Conservation (phyloP, 805 yeast genomes). For the Metahyphopichia silvanorum region DNA sequence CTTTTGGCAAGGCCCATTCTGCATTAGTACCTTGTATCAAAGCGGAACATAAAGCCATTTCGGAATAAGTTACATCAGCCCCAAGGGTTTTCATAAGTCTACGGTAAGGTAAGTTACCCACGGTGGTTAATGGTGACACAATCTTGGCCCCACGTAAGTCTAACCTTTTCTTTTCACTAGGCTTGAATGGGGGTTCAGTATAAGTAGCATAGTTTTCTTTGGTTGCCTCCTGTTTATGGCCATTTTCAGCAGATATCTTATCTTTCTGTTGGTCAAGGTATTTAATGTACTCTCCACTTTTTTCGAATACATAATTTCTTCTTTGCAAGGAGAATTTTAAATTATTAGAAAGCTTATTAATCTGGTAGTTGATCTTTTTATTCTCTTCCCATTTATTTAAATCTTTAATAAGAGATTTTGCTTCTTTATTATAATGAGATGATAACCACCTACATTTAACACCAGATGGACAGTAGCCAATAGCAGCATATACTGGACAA, state of each 20-base stretch:
- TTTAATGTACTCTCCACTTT: conserved; percentile 55
- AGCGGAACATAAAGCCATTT: conserved; percentile 90
- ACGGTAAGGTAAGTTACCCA: conserved; percentile 94
- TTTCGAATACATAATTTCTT: conserved; percentile 56
- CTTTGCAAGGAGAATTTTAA: conserved; percentile 51
- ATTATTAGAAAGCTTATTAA: conserved; percentile 56
- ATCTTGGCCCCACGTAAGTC: conserved; percentile 74
- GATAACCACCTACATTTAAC: conserved; percentile 87
- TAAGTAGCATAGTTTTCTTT: conserved; percentile 47
- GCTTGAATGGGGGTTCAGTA: conserved; percentile 71
- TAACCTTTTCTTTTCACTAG: conserved; percentile 77
- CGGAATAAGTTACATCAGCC: conserved; percentile 90
- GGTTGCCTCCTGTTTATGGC: conserved; percentile 22
- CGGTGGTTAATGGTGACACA: conserved; percentile 94
- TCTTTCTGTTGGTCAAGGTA: conserved; percentile 49
- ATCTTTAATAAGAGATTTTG: conserved; percentile 44
- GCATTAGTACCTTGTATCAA: conserved; percentile 85
- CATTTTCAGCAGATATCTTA: conserved; percentile 44
- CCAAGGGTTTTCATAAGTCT: conserved; percentile 87
- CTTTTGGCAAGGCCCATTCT: conserved; percentile 97
- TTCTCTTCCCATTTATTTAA: conserved; percentile 31
- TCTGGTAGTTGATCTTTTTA: conserved; percentile 46
- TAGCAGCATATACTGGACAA: conserved; percentile 80
- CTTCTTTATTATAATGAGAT: conserved; percentile 57
- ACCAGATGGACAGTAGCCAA: conserved; percentile 93